phyloP scores from a whole-genome alignment of 768 basidiomycete genomes.

The Tulasnella sp. region DNA sequence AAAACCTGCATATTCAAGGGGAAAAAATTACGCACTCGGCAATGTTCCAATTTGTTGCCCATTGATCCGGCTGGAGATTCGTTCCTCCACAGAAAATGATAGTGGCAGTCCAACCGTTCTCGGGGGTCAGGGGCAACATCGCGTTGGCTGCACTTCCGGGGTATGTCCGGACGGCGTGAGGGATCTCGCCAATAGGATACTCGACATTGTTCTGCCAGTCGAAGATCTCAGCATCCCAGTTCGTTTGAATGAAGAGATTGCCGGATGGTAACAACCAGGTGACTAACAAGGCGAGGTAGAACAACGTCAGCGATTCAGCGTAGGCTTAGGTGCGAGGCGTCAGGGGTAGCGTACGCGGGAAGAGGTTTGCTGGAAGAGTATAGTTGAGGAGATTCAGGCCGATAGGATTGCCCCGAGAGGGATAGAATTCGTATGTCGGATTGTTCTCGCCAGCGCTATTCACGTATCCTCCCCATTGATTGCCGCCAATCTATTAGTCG shows the following conservation, averaged over 20 bases:
- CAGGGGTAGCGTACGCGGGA: slow-evolving; percentile 8
- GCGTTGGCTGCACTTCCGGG: slow-evolving; percentile 81
- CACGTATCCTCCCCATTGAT: slow-evolving; percentile 30
- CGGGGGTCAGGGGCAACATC: slow-evolving; percentile 85
- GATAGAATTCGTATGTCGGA: slow-evolving; percentile 30
- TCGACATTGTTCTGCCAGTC: slow-evolving; percentile 26
- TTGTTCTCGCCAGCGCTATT: slow-evolving; percentile 32
- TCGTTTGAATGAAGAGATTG: slow-evolving; percentile 32
- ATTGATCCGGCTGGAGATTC: slow-evolving; percentile 20
- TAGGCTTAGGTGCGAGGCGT: slow-evolving; percentile 19
- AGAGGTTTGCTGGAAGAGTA: slow-evolving; percentile 31
- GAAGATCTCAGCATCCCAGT: slow-evolving; percentile 31
- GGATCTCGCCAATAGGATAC: slow-evolving; percentile 28
- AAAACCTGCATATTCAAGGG: background rate
- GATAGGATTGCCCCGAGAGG: slow-evolving; percentile 28
- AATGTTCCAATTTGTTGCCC: slow-evolving; percentile 22
- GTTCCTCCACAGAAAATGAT: slow-evolving; percentile 87
- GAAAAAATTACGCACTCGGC: slow-evolving; percentile 18
- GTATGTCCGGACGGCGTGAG: slow-evolving; percentile 62
- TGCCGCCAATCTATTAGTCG: slow-evolving; percentile 26
- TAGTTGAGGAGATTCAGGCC: slow-evolving; percentile 31
- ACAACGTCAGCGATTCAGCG: background rate
- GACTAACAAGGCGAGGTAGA: too few species aligned
- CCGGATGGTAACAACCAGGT: slow-evolving; percentile 29
- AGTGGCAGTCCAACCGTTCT: slow-evolving; percentile 77